Evolutionary conservation across 768 basidiomycete genomes (phyloP).

Genomic region (Hortiboletus flavorubellus): DNA sequence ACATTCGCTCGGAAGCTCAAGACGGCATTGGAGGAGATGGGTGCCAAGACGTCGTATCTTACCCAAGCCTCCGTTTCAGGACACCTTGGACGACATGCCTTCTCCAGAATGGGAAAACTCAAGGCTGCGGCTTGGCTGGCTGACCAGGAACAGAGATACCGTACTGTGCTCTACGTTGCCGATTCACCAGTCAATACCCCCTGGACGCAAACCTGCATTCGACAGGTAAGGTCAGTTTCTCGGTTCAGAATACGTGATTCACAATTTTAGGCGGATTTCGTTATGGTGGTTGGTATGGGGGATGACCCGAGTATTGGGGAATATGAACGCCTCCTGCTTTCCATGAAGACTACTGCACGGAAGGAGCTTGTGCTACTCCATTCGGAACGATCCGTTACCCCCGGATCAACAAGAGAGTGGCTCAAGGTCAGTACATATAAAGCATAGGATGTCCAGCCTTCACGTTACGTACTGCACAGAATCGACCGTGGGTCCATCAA

Average conservation of each 20-base stretch:
- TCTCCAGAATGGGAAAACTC: constrained; percentile 94
- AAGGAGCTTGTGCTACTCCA: constrained; percentile 96
- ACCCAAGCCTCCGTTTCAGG: constrained; percentile 92
- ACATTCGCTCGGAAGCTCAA: constrained; percentile 89
- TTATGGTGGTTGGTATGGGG: constrained; percentile 92
- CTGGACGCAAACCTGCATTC: constrained; percentile 98
- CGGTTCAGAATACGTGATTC: constrained; percentile 1
- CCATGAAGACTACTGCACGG: constrained; percentile 97
- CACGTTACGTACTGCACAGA: constrained; percentile 42
- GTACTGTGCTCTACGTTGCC: constrained; percentile 93
- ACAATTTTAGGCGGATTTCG: constrained; percentile 72
- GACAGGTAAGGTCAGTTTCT: constrained; percentile 56
- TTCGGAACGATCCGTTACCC: constrained; percentile 80
- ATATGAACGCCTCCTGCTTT: constrained; percentile 88
- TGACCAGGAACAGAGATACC: constrained; percentile 90
- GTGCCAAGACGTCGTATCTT: constrained; percentile 89
- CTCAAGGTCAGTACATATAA: constrained; percentile 59
- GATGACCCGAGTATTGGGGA: constrained; percentile 90
- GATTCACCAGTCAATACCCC: constrained; percentile 93
- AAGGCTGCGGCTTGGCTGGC: constrained; percentile 92
- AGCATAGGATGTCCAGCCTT: neutral
- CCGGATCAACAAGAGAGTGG: constrained; percentile 95
- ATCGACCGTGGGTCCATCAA: constrained; percentile 93
- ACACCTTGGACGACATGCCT: constrained; percentile 92
- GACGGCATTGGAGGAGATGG: constrained; percentile 83